Conservation (phyloP, 768 basidiomycete species). For the Omphalotus guepiniiformis region DNA sequence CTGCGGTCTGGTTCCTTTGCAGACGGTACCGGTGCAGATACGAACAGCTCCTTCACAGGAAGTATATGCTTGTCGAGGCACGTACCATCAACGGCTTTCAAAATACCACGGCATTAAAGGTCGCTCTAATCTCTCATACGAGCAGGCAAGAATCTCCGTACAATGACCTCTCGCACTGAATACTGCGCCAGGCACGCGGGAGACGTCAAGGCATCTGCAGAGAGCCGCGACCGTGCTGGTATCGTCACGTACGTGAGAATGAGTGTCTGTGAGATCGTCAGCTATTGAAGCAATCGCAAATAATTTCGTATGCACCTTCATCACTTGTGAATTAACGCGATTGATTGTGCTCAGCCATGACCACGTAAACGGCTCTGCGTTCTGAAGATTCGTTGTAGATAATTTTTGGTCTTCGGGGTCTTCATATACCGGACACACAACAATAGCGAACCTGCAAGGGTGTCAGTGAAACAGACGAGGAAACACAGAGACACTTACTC, state of each 20-base stretch:
- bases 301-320: constrained; percentile 59
- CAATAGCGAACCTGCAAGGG: constrained; percentile 71
- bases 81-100: no score
- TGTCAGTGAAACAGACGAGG: not conserved
- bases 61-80: no score
- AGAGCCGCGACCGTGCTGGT: constrained; percentile 62
- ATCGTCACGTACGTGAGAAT: constrained; percentile 91
- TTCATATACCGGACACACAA: constrained; percentile 90
- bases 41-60: no score
- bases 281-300: not conserved
- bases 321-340: constrained; percentile 93
- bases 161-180: constrained; percentile 76
- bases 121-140: constrained; percentile 77
- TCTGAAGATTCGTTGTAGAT: constrained; percentile 63
- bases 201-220: constrained; percentile 48
- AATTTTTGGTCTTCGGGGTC: constrained; percentile 65
- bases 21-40: no score
- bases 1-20: no score
- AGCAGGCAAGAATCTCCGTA: constrained; percentile 86
- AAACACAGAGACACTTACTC: constrained; percentile 55
- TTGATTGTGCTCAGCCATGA: constrained; percentile 97
- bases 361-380: constrained; percentile 79
- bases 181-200: constrained; percentile 77
- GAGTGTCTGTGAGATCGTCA: constrained; percentile 58
- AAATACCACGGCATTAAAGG: no score